A percentile compares a stretch with the other conserved stretches of the same genome.
These are phyloP conservation scores for Rhododendron vialii DNA, from an alignment of 148 eudicot genomes.

Conservation along the genomic window DNA sequence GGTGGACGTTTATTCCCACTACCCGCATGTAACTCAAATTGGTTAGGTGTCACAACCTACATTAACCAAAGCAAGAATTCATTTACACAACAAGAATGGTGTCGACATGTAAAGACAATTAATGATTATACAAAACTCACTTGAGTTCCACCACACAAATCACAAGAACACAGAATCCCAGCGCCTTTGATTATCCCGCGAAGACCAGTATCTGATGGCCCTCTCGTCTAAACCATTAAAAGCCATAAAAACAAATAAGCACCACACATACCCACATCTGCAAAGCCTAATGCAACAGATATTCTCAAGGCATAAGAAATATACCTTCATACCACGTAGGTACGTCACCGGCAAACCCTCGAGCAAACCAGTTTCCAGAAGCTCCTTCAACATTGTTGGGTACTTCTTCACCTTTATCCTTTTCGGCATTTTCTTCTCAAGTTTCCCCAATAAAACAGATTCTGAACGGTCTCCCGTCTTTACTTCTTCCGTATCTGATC, in stretches of 20 bases:
- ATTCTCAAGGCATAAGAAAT: neutral
- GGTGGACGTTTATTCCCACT: constrained; percentile 79
- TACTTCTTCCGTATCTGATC: neutral
- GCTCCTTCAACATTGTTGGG: constrained; percentile 47
- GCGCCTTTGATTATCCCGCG: constrained; percentile 51
- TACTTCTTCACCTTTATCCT: constrained; percentile 26
- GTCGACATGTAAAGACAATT: neutral
- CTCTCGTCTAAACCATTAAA: constrained; percentile 21
- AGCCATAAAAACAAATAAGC: neutral
- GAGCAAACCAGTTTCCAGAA: constrained; percentile 57
- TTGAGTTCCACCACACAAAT: constrained; percentile 43
- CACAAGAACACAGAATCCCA: constrained; percentile 65
- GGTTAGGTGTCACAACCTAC: constrained; percentile 65
- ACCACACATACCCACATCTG: neutral
- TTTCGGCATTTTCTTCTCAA: constrained; percentile 28
- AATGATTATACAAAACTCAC: constrained; percentile 34
- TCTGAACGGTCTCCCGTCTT: constrained; percentile 1
- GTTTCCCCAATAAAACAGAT: neutral
- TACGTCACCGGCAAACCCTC: constrained; percentile 66
- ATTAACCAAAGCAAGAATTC: constrained; percentile 1
- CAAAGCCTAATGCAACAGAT: neutral
- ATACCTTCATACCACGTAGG: constrained; percentile 60
- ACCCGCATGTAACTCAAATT: constrained; percentile 75
- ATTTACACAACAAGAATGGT: neutral
- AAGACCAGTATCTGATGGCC: constrained; percentile 30